phyloP scores from a whole-genome alignment of 495 filamentous ascomycete genomes.

The Penicillium pulvis region DNA sequence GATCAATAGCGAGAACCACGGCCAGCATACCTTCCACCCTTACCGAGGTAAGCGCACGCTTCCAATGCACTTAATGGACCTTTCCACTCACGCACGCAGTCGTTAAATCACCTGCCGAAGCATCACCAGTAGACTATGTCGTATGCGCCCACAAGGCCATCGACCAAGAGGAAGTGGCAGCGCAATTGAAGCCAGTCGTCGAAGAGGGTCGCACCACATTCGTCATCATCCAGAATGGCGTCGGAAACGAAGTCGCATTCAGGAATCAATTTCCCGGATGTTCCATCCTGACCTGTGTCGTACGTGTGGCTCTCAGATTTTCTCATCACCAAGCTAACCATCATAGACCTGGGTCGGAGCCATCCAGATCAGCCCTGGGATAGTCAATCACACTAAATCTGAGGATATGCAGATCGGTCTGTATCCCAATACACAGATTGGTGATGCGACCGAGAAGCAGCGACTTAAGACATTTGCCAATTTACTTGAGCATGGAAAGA shows the following conservation, averaged over 20 bases:
- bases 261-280: conserved; percentile 53
- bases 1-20: conserved; percentile 50
- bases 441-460: conserved; percentile 22
- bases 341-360: conserved; percentile 54
- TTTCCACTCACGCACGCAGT: conserved; percentile 26
- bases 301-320: conserved; percentile 16
- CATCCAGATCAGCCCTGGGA: conserved; percentile 45
- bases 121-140: conserved; percentile 39
- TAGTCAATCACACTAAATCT: conserved; percentile 46
- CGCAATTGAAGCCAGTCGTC: conserved; percentile 42
- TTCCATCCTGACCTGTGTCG: conserved; percentile 62
- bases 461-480: conserved; percentile 42
- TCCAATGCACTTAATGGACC: neutral
- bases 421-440: conserved; percentile 39
- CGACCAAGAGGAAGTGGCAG: conserved; percentile 38
- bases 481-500: conserved; percentile 40
- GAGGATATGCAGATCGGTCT: conserved; percentile 51
- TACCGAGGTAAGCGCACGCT: conserved; percentile 30
- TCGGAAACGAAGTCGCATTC: conserved; percentile 68
- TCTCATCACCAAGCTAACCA: neutral
- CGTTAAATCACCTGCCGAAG: conserved; percentile 43
- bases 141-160: conserved; percentile 57
- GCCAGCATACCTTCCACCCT: conserved; percentile 44
- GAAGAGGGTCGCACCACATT: conserved; percentile 41
- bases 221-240: conserved; percentile 71